Evolutionary conservation across 768 basidiomycete species (phyloP).

Genomic region (Trametes sanguinea): DNA sequence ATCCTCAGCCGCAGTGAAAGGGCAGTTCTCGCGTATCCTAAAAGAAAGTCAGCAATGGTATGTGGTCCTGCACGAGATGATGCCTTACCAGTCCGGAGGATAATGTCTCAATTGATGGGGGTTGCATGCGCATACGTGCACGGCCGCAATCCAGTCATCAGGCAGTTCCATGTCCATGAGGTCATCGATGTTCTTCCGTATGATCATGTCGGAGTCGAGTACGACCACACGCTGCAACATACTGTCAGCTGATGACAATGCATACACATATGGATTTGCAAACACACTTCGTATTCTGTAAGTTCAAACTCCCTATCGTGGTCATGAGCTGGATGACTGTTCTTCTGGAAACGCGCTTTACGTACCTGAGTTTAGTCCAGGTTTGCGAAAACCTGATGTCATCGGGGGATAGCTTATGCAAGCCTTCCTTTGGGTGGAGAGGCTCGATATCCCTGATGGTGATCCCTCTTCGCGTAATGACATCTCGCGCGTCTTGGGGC

Average conservation of each 20-base stretch:
- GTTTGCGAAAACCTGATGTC: constrained; percentile 61
- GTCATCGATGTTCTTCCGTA: constrained; percentile 82
- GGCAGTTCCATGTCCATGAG: constrained; percentile 56
- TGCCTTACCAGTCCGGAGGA: constrained; percentile 77
- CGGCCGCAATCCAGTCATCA: constrained; percentile 79
- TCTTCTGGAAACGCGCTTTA: not conserved
- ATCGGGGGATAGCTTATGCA: constrained; percentile 35
- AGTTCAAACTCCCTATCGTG: constrained; percentile 60
- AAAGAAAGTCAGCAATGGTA: not conserved
- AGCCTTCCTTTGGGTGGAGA: constrained; percentile 52
- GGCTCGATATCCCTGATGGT: constrained; percentile 57
- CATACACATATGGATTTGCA: too few species aligned
- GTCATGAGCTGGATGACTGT: not conserved
- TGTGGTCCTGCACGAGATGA: not conserved
- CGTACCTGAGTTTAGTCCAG: constrained; percentile 62
- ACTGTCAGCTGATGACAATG: constrained; percentile 8
- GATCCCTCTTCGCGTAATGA: constrained; percentile 59
- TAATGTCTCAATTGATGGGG: constrained; percentile 84
- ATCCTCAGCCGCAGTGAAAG: constrained; percentile 58
- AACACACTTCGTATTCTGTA: constrained; percentile 61
- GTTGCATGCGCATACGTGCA: constrained; percentile 93
- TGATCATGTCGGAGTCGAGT: constrained; percentile 87
- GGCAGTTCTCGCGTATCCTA: constrained; percentile 94
- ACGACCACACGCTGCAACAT: constrained; percentile 67
- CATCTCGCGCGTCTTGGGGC: constrained; percentile 37